Conservation (phyloP, 2,329 filamentous ascomycete species). For the Calonectria pseudoreteaudii region DNA sequence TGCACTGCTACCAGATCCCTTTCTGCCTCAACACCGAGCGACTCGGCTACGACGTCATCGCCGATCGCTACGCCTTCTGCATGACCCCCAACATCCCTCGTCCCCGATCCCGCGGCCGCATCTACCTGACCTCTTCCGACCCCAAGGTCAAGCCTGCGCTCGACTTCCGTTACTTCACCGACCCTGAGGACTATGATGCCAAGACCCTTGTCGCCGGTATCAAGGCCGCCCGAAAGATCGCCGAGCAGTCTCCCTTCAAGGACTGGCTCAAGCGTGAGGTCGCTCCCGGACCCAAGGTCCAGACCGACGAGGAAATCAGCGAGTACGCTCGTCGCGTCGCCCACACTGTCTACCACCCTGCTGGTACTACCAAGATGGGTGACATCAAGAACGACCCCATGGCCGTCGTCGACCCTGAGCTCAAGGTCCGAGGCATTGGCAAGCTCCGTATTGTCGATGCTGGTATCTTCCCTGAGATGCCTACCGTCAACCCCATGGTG, state of each 20-base stretch:
- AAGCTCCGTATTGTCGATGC: constrained; percentile 86
- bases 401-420: constrained; percentile 82
- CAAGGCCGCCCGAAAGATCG: constrained; percentile 81
- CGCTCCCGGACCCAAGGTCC: constrained; percentile 78
- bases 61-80: constrained; percentile 87
- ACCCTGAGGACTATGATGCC: constrained; percentile 86
- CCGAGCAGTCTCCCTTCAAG: constrained; percentile 80
- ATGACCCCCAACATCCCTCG: constrained; percentile 94
- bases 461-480: constrained; percentile 89
- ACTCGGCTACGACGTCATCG: constrained; percentile 73
- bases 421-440: constrained; percentile 79
- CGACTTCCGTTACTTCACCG: constrained; percentile 91
- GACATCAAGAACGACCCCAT: constrained; percentile 74
- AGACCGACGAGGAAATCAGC: constrained; percentile 82
- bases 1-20: constrained; percentile 97
- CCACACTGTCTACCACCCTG: constrained; percentile 92
- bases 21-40: constrained; percentile 88
- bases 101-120: constrained; percentile 79
- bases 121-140: constrained; percentile 82
- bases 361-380: constrained; percentile 92
- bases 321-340: constrained; percentile 85
- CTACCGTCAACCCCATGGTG: constrained; percentile 90
- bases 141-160: constrained; percentile 83
- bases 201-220: constrained; percentile 83
- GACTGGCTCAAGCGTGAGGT: constrained; percentile 87